Base-by-base conservation (phyloP, 495 filamentous ascomycete genomes). In the Cudoniella acicularis region DNA sequence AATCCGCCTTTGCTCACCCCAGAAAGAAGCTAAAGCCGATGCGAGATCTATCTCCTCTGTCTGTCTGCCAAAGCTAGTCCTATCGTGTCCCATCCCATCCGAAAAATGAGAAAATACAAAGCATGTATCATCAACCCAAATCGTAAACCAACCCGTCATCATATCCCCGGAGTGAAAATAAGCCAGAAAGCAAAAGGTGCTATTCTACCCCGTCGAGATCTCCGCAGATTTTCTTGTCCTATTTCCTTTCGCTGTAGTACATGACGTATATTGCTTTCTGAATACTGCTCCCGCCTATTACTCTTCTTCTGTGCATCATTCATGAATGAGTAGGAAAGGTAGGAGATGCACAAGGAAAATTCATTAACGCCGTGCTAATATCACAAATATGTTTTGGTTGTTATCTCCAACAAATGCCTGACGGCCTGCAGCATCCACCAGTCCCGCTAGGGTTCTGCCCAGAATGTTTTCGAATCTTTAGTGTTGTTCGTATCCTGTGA, bases 331-430 rank as follows among this genome's bases (percentile, higher is more conserved):
- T 49, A 59, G 30, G 41, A 59, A 23, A 47, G 47, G 27, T 26
- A 53, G 57, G 52, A 51, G 24, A 47, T 42, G 60, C 45, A 43
- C 9, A 50, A 30, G 51, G 21, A 17, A 55, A 62, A 65, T 24
- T 10, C 48, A 50, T 24, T 24, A 50, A 10, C 57, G 63, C 63
- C 59, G 43, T 59, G 59, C 55, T 58, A 65, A 59, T 65, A 65
- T 59, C 54, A 65, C 63, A 65, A 50, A 46, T 46, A 53, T 53
- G 36, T 57, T 51, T 36, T 13, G 6, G 13, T 4, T 36, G 30
- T 36, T 11, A 24, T 49, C 46, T 13, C 16, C 40, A 13, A 26
- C 13, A 2, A 17, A 20, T 48, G 52, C 57, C 41, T 61, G 41
- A 47, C 52, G 47, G 56, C 50, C 48, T 56, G 20, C 61, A 59